Base-by-base conservation (phyloP, 192 early-diverging fungal genomes). In the Podila clonocystis region DNA sequence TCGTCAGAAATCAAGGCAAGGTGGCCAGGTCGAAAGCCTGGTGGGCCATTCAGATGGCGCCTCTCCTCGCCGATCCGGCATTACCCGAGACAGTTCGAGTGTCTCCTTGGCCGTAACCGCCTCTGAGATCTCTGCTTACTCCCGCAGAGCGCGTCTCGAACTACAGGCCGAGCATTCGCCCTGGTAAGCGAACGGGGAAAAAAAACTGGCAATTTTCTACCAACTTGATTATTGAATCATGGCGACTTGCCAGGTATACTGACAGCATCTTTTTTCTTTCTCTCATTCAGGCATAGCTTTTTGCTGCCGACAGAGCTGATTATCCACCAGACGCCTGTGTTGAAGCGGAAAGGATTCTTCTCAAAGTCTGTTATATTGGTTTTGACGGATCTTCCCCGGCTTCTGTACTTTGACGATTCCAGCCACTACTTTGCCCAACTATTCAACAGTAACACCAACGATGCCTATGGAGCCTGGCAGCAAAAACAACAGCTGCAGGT, bases 341-440 rank as follows among this genome's bases (percentile, higher is more conserved):
- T 76, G 41, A 89, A 89, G 68, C 84, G 90, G 6, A 88, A 89
- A 55, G 87, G 90, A 22, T 66, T 86, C 31, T 86, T 88, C 50
- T 79, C 86, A 13, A 93, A 89, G 58, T 89, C 88, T 48, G 59
- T 88, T 19, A 85, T 88, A 36, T 59, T 94, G 38, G 83, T 93
- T n/a, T 73, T 94, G 61, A 93, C 92, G 2, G 91, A 93, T 66
- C 74, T 82, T 36, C 92, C 92, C 34, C 86, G 93, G 6, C 75
- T 94, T 57, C 64, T 88, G 4, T 91, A 92, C 63, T 86, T 89
- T 63, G 92, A 93, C 50, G 84, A 90, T 67, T 76, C 74, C 41
- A 76, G 68, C 48, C 74, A 76, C 55, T 76, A 76, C 45, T 76
- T 70, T 65, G 63, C 74, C 0, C 74, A 76, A 49, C 31, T 76